phyloP scores from a whole-genome alignment of 164 flowering plant species.

The Vitis riparia region DNA sequence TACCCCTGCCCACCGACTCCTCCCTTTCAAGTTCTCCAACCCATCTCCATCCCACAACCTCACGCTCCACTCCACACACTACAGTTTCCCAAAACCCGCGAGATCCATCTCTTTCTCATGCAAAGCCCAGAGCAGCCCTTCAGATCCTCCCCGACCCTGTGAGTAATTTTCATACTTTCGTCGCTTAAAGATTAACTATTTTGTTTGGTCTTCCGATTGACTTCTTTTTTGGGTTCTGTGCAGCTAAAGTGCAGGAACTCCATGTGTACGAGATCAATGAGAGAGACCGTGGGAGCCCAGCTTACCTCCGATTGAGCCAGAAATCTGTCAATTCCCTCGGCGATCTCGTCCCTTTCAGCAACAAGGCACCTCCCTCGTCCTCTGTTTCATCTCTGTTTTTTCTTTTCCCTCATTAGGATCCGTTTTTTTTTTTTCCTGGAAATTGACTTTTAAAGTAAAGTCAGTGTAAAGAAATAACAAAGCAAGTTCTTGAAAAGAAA shows the following conservation, averaged over 20 bases:
- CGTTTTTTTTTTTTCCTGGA: too few species aligned
- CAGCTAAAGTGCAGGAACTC: slow-evolving; percentile 51
- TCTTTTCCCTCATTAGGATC: too few species aligned
- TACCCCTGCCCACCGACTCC: neutral
- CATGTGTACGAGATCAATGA: slow-evolving; percentile 54
- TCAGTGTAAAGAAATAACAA: too few species aligned
- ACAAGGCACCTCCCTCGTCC: slow-evolving; percentile 27
- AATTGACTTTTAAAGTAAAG: too few species aligned
- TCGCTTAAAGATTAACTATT: neutral
- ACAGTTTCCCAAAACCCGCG: neutral
- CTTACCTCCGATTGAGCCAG: slow-evolving; percentile 45
- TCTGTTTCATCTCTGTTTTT: neutral
- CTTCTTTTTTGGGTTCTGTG: neutral
- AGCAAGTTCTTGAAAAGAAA: too few species aligned
- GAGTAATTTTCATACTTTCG: neutral
- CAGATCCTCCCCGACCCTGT: slow-evolving; percentile 24
- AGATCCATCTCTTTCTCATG: slow-evolving; percentile 35
- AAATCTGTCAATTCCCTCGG: slow-evolving; percentile 47
- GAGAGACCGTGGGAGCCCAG: slow-evolving; percentile 55
- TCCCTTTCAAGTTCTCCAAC: slow-evolving; percentile 10
- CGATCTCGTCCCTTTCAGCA: slow-evolving; percentile 56
- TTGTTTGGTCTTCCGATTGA: neutral
- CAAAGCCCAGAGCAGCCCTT: slow-evolving; percentile 26
- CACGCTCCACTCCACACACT: neutral
- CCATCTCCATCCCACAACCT: slow-evolving; percentile 9